Evolutionary conservation across 495 filamentous ascomycete genomes (phyloP).

Genomic region (Annulohypoxylon bovei): DNA sequence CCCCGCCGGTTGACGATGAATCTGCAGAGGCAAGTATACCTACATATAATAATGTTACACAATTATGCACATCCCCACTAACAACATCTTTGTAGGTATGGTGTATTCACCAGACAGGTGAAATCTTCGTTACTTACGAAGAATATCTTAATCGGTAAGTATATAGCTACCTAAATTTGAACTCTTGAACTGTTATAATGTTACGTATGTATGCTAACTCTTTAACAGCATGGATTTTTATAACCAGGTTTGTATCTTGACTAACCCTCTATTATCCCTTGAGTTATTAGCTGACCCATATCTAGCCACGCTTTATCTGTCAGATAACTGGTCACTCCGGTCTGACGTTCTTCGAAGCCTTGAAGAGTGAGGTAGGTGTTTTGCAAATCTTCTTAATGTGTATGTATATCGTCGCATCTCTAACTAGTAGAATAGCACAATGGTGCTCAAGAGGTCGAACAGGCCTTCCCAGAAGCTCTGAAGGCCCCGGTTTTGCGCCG

Average conservation of each 20-base stretch:
- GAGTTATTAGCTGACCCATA: constrained; percentile 27
- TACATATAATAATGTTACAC: constrained; percentile 19
- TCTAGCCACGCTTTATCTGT: constrained; percentile 87
- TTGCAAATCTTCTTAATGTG: not conserved
- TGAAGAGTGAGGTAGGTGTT: constrained; percentile 85
- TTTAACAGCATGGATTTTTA: constrained; percentile 85
- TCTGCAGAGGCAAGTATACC: constrained; percentile 80
- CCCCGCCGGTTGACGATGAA: constrained; percentile 79
- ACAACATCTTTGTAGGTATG: constrained; percentile 71
- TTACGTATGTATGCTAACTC: constrained; percentile 9
- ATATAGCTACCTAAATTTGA: not conserved
- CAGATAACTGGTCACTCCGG: constrained; percentile 94
- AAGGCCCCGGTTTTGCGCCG: constrained; percentile 89
- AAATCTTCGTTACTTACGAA: constrained; percentile 91
- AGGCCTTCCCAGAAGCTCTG: constrained; percentile 88
- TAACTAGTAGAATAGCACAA: constrained; percentile 68
- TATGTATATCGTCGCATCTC: constrained; percentile 1
- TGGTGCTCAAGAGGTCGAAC: constrained; percentile 88
- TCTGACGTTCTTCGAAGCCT: constrained; percentile 91
- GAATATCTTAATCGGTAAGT: constrained; percentile 81
- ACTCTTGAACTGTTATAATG: not conserved
- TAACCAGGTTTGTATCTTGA: constrained; percentile 70
- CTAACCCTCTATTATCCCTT: not conserved
- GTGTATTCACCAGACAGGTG: constrained; percentile 87
- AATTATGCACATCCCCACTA: constrained; percentile 32